These are phyloP conservation scores for Lipomyces chichibuensis DNA, from an alignment of 805 yeast genomes.

Conservation along the genomic window DNA sequence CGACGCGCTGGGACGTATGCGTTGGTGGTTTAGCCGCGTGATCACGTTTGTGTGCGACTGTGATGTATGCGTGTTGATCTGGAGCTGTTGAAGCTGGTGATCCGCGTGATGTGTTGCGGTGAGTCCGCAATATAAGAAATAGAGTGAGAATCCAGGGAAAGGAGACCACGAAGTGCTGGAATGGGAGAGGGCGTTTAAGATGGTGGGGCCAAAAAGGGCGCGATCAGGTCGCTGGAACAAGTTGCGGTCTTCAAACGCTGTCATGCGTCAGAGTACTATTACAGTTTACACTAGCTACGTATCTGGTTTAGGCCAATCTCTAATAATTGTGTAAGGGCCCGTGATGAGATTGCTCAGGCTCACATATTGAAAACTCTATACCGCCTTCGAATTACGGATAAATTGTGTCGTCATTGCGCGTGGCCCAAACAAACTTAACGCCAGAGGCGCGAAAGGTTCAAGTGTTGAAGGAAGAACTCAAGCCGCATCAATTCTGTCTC, in stretches of 20 bases:
- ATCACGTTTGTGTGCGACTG: background rate
- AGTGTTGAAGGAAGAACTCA: background rate
- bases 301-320: background rate
- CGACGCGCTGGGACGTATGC: background rate
- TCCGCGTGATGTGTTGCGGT: background rate
- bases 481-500: background rate
- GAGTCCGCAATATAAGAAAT: background rate
- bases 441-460: background rate
- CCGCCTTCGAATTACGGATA: background rate
- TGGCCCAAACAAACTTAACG: background rate
- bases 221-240: background rate
- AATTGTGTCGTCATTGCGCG: background rate
- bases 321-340: background rate
- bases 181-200: background rate
- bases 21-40: background rate
- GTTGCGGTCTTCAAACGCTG: background rate
- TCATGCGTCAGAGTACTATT: background rate
- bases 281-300: background rate
- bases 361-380: background rate
- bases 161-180: background rate
- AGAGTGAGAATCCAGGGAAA: background rate
- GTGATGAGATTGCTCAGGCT: background rate
- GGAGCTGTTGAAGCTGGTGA: background rate
- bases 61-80: background rate
- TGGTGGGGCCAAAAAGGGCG: background rate